Evolutionary conservation across 2,329 filamentous ascomycete genomes (phyloP).

Genomic region (Juglanconis juglandina): DNA sequence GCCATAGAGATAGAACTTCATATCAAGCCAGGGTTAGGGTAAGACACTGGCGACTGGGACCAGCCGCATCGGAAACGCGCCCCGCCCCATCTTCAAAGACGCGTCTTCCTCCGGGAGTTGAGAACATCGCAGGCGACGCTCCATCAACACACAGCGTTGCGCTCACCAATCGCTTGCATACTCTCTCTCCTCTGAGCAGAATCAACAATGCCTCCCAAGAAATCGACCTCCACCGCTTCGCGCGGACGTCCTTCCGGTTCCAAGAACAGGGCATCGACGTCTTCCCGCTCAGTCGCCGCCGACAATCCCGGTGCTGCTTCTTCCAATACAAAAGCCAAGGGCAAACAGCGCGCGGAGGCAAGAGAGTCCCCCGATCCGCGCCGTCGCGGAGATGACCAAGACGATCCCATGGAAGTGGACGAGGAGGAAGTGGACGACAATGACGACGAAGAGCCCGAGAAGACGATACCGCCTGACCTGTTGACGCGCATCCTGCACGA

Average conservation of each 20-base stretch:
- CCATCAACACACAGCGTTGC: background rate
- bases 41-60: no score
- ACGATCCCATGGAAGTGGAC: conserved; percentile 33
- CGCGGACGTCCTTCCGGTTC: conserved; percentile 33
- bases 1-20: no score
- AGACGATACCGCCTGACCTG: conserved; percentile 66
- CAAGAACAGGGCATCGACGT: conserved; percentile 17
- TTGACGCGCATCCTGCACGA: conserved; percentile 75
- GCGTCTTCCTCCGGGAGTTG: no score
- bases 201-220: conserved; percentile 40
- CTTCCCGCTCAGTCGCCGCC: conserved; percentile 14
- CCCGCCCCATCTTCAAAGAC: no score
- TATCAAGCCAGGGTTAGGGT: no score
- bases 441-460: conserved; percentile 3
- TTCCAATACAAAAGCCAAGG: conserved; percentile 15
- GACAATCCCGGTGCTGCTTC: conserved; percentile 6
- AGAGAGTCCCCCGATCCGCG: conserved; percentile 20
- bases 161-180: background rate
- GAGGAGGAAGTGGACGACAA: conserved; percentile 1
- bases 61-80: no score
- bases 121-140: no score
- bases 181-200: no score
- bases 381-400: conserved; percentile 21
- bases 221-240: conserved; percentile 29
- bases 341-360: conserved; percentile 11